Conservation (phyloP, 1,284 basidiomycete species). For the Malassezia cuniculi region DNA sequence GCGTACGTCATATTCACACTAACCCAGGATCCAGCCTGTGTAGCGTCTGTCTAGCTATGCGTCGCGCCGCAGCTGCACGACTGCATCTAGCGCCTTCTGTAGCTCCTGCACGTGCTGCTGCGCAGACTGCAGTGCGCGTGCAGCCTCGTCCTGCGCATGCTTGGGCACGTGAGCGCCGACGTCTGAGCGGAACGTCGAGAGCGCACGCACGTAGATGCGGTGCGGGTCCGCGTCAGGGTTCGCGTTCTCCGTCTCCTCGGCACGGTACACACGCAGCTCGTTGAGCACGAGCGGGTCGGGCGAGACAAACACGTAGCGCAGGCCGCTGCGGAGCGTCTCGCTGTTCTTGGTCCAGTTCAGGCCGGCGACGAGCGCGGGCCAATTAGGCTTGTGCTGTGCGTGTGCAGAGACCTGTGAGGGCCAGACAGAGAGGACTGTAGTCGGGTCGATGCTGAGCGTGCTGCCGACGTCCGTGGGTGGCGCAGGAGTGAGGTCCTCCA, state of each 20-base stretch:
- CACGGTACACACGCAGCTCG: conserved; percentile 10
- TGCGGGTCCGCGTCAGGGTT: background rate
- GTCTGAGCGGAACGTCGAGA: conserved; percentile 13
- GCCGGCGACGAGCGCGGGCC: conserved; percentile 6
- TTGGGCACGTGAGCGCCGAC: conserved; percentile 10
- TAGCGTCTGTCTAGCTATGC: conserved; percentile 1
- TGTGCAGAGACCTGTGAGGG: no score
- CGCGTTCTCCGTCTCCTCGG: background rate
- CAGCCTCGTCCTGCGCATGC: conserved; percentile 7
- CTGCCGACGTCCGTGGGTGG: no score
- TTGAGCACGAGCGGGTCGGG: conserved; percentile 9
- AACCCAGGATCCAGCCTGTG: conserved; percentile 9
- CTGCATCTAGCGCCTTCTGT: conserved; percentile 8
- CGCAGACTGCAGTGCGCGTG: conserved; percentile 10
- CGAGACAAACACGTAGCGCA: conserved; percentile 11
- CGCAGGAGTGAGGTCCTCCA: conserved; percentile 5
- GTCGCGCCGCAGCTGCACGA: conserved; percentile 12
- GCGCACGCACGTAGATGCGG: conserved; percentile 5
- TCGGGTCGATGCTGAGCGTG: background rate
- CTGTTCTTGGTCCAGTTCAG: conserved; percentile 6
- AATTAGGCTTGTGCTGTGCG: conserved; percentile 5
- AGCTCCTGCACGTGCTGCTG: conserved; percentile 8
- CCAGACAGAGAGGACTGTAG: background rate
- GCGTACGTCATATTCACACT: conserved; percentile 6
- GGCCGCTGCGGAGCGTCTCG: conserved; percentile 4